phyloP scores from a whole-genome alignment of 805 yeast genomes.

The Candida xyloterini region DNA sequence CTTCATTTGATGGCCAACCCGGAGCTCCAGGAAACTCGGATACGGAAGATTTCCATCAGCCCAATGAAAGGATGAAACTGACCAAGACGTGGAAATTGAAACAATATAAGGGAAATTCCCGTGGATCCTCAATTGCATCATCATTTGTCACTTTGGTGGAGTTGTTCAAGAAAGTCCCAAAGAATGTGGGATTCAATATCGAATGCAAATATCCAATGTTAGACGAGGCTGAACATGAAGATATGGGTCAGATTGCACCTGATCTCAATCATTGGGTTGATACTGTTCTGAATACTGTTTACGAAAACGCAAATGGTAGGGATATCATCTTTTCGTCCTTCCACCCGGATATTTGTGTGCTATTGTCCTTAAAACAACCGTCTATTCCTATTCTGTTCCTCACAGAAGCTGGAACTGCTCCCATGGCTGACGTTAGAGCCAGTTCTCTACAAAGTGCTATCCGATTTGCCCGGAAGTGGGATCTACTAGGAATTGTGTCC shows the following conservation, averaged over 20 bases:
- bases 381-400: constrained; percentile 85
- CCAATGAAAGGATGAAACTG: constrained; percentile 66
- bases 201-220: constrained; percentile 95
- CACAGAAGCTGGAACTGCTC: constrained; percentile 81
- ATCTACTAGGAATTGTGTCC: constrained; percentile 83
- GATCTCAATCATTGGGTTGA: constrained; percentile 89
- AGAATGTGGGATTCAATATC: constrained; percentile 85
- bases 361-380: constrained; percentile 88
- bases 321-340: constrained; percentile 89
- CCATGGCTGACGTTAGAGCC: constrained; percentile 90
- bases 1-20: constrained; percentile 24
- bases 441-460: constrained; percentile 86
- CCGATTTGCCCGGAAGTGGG: constrained; percentile 88
- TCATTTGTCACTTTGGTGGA: constrained; percentile 87
- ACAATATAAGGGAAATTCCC: constrained; percentile 87
- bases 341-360: constrained; percentile 88
- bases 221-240: constrained; percentile 86
- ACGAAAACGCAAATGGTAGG: constrained; percentile 73
- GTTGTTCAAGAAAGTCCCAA: constrained; percentile 76
- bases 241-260: constrained; percentile 78
- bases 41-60: constrained; percentile 34
- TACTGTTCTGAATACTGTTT: constrained; percentile 75
- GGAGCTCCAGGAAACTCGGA: constrained; percentile 1
- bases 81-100: constrained; percentile 86
- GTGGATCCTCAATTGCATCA: constrained; percentile 88